Base-by-base conservation (phyloP, 192 early-diverging fungal species). In the Coemansia sp. region DNA sequence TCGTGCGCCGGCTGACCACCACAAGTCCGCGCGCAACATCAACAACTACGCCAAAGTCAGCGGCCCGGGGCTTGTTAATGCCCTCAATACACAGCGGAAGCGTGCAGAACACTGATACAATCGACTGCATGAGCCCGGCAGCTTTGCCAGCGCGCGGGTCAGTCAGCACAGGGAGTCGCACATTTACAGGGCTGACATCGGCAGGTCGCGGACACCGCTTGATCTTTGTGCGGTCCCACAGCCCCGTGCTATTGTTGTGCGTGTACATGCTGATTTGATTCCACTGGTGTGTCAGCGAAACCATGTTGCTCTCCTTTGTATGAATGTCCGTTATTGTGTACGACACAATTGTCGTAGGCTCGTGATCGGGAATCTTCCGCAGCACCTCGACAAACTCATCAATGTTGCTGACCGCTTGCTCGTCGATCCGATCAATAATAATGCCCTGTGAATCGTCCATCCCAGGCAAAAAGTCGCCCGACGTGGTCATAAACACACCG, bases 1-100 rank as follows among this genome's bases (percentile, higher is more conserved):
- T 87, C 17, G 91, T 90, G 58, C 90, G 87, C 17, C 94, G 89
- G 50, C 90, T 86, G 54, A 90, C 90, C 11, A 94, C 83, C 23
- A 96, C 90, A 43, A 98, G 69, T 6, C 94, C 94, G 39, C 82
- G 84, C 57, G 87, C 77, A 2, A 85, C 88, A 45, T 93, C 91
- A 1, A 96, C 81, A 3, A 95, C 83, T 8, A 94, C 75, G n/a
- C 93, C 95, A 58, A 85, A 86, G 54, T 69, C 41, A 4, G 62
- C 69, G 77, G 29, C 55, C 22, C 41, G 29, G 25, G 19, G 17
- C 10, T 50, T 25, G 10, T 19, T 31, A 21, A 52, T 49, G 2
- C 77, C 69, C n/a, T 80, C 77, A 10, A 70, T 65, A 14, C 45
- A n/a, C 4, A 65, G 47, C 10, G 77, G 69, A 19, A 72, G 41